Percentiles rank a stretch among this genome's conserved stretches.
These are phyloP conservation scores for Kalaharituber pfeilii DNA, from an alignment of 2,329 filamentous ascomycete genomes.

Conservation along the genomic window DNA sequence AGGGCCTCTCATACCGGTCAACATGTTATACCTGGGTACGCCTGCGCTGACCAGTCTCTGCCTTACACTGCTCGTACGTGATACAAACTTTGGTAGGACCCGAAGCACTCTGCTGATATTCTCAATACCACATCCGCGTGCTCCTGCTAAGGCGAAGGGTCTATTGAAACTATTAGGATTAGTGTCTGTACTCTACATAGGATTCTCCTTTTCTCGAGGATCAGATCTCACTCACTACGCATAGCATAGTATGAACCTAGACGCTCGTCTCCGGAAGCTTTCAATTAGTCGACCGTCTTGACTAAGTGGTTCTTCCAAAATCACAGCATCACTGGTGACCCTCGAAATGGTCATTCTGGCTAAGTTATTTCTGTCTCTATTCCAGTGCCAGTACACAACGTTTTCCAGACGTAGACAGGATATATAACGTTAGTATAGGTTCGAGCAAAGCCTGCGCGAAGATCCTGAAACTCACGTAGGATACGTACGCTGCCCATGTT, in stretches of 20 bases:
- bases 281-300: neutral
- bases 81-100: no score
- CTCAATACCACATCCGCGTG: no score
- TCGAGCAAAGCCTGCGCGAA: slow-evolving; percentile 1
- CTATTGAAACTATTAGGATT: neutral
- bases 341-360: slow-evolving; percentile 1
- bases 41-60: no score
- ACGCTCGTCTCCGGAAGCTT: slow-evolving; percentile 1
- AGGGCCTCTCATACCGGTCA: no score
- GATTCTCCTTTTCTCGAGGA: slow-evolving; percentile 2
- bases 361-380: slow-evolving; percentile 4
- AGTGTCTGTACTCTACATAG: slow-evolving; percentile 1
- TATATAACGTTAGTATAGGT: slow-evolving; percentile 1
- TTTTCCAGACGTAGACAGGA: neutral
- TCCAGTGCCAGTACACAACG: slow-evolving; percentile 1
- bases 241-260: slow-evolving; percentile 1
- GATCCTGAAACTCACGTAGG: slow-evolving; percentile 1
- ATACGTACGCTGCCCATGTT: no score
- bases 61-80: no score
- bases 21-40: no score
- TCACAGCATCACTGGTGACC: slow-evolving; percentile 1
- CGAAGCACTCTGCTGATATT: no score
- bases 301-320: neutral
- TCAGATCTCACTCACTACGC: slow-evolving; percentile 2
- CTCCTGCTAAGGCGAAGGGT: no score